Evolutionary conservation across 2,329 filamentous ascomycete species (phyloP).

Genomic region (Fusarium sp.): DNA sequence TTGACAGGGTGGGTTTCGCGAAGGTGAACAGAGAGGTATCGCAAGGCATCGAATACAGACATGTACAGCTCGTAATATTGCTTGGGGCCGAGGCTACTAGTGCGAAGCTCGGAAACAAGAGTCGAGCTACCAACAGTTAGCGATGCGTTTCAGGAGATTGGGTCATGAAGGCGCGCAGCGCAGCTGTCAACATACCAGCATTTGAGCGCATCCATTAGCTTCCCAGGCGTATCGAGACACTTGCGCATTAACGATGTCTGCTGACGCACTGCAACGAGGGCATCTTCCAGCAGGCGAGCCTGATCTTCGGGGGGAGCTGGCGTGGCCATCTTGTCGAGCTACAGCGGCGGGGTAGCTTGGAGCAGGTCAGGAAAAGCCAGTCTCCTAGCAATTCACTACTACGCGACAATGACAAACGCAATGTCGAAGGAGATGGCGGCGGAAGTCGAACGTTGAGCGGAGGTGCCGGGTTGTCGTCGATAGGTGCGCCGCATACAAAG

Average conservation of each 20-base stretch:
- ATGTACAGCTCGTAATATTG: slow-evolving; percentile 99
- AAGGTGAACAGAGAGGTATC: slow-evolving; percentile 95
- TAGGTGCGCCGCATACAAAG: slow-evolving; percentile 48
- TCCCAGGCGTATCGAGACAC: slow-evolving; percentile 95
- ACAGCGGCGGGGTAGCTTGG: slow-evolving; percentile 54
- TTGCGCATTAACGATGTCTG: slow-evolving; percentile 98
- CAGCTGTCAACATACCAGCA: slow-evolving; percentile 82
- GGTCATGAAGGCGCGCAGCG: slow-evolving; percentile 3
- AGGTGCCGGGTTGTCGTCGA: slow-evolving; percentile 43
- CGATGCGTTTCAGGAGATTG: slow-evolving; percentile 29
- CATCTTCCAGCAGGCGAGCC: slow-evolving; percentile 96
- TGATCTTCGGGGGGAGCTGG: slow-evolving; percentile 82
- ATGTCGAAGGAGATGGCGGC: slow-evolving; percentile 35
- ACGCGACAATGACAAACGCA: slow-evolving; percentile 39
- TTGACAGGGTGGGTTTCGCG: slow-evolving; percentile 98
- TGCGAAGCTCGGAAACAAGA: slow-evolving; percentile 97
- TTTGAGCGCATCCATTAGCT: slow-evolving; percentile 99
- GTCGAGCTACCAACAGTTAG: slow-evolving; percentile 78
- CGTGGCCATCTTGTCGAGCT: slow-evolving; percentile 60
- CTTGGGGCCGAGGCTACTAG: slow-evolving; percentile 96
- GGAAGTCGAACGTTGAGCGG: slow-evolving; percentile 28
- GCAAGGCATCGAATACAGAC: slow-evolving; percentile 97
- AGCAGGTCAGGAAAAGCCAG: slow-evolving; percentile 40
- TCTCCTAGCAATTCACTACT: slow-evolving; percentile 49
- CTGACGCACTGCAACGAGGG: slow-evolving; percentile 94